Conservation (phyloP, 768 basidiomycete species). For the Leccinum barrowsii region DNA sequence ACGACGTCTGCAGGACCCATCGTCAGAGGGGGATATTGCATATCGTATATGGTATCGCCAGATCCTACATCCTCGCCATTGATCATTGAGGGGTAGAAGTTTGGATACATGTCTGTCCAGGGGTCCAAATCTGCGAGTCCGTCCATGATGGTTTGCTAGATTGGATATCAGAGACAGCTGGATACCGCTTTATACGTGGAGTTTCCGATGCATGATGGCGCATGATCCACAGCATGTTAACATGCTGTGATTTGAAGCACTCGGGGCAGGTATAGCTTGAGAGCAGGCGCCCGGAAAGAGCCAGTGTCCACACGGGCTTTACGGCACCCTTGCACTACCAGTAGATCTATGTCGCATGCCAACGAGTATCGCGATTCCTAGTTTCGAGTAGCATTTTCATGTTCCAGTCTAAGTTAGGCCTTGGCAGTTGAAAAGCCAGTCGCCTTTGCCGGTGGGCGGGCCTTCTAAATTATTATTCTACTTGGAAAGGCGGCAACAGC, state of each 20-base stretch:
- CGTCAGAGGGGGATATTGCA: background rate
- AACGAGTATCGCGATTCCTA: constrained; percentile 22
- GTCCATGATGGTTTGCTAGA: constrained; percentile 14
- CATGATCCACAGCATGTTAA: constrained; percentile 19
- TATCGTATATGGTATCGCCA: background rate
- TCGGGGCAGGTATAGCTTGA: background rate
- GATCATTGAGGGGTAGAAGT: background rate
- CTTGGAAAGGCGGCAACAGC: constrained; percentile 8
- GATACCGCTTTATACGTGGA: constrained; percentile 12
- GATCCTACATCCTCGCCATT: background rate
- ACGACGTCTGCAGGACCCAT: background rate
- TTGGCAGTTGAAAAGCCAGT: background rate
- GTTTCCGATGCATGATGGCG: background rate
- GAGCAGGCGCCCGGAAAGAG: background rate
- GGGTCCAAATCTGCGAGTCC: background rate
- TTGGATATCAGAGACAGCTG: background rate
- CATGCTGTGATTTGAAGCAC: constrained; percentile 17
- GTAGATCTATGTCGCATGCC: constrained; percentile 2
- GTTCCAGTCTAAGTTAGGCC: background rate
- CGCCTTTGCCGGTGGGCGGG: background rate
- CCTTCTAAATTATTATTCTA: constrained; percentile 13
- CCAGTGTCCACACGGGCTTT: background rate
- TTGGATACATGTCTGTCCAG: constrained; percentile 8
- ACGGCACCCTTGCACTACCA: constrained; percentile 1
- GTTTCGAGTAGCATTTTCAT: constrained; percentile 5